Base-by-base conservation (phyloP, 768 basidiomycete species). In the Boletus sensibilis region DNA sequence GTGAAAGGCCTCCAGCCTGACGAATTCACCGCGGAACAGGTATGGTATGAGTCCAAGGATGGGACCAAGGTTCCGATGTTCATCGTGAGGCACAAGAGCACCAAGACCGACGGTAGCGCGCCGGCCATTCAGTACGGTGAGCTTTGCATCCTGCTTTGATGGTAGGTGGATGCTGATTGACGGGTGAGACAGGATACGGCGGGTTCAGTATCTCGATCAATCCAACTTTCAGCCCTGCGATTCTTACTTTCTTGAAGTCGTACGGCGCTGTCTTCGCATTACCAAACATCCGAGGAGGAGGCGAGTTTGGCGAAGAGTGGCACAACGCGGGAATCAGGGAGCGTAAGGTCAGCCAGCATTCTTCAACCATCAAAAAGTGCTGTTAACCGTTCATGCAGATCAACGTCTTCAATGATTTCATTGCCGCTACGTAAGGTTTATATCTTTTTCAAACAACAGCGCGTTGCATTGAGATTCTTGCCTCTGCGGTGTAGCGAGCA, bases 271-370 rank as follows among this genome's bases (percentile, higher is more conserved):
- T 91, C 31, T 77, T 85, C 31, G 90, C 87, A 4, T 65, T 79
- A 34, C 76, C 80, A 21, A 83, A 78, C 59, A 83, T 86, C 57
- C 76, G 87, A 51, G 87, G 87, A 11, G 91, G 91, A 4, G 79
- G 80, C 2, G 88, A 91, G 66, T 92, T 91, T 59, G 91, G 92
- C 14, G 87, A 92, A 63, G 80, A 84, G n/a, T 94, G 92, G 92
- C 90, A 93, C 68, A 64, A 79, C 40, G 88, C 80, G 23, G 92
- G 88, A 2, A 85, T 77, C 29, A 78, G 76, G 57, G 90, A 90
- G 57, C 79, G 80, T 50, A 92, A 92, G 78, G 87, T 86, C 68
- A 50, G 49, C 37, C 34, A 14, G 35, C 25, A 31, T 59, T 50
- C 56, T 40, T 34, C 39, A 18, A 25, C 47, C n/a, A 4, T 49